Evolutionary conservation across 805 yeast genomes (phyloP), one percentile per base, ranked within the genome.

Genomic region (Kazachstania taianensis): DNA sequence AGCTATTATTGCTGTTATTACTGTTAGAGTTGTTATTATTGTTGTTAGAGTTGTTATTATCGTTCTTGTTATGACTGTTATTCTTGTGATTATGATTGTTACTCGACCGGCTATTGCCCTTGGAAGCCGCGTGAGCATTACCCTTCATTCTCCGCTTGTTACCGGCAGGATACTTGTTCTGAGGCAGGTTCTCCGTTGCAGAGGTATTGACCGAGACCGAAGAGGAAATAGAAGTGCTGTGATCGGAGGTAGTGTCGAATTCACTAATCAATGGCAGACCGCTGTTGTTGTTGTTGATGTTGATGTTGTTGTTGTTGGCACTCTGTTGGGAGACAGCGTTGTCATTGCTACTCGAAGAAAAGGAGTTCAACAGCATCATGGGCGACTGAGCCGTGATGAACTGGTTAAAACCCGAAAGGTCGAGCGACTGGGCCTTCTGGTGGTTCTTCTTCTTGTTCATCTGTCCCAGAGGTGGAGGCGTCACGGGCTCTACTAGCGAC

Each of bases 251-350:
- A 14, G 33, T 28, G 8, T 18, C 62, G 16, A 61, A 46, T 37
- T 63, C 67, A 33, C 52, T 52, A 18, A 59, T 61, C 39, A 56
- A 37, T 2, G 66, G 66, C 24, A 62, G 38, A 1, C 58, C 54
- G 14, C 13, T 28, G 15, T 19, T 29, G 14, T 33, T 38, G n/a
- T 24, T 24, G 27, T 33, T 38, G 33, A 25, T 20, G 27, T 30
- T 27, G 28, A 30, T 14, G 26, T 36, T 38, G 12, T 30, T 32
- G 28, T 20, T 31, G 24, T 28, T 39, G n/a, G 14, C 28, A 16
- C 15, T n/a, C 15, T 31, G 30, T 27, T 26, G 13, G 3, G 25
- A n/a, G 12, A 4, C 25, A 22, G 12, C 12, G 25, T n/a, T 4
- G 8, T 3, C 12, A 9, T 22, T 9, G 8, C 18, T n/a, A 18